Evolutionary conservation across 495 filamentous ascomycete species (phyloP).

Genomic region (Podospora tetraspora): DNA sequence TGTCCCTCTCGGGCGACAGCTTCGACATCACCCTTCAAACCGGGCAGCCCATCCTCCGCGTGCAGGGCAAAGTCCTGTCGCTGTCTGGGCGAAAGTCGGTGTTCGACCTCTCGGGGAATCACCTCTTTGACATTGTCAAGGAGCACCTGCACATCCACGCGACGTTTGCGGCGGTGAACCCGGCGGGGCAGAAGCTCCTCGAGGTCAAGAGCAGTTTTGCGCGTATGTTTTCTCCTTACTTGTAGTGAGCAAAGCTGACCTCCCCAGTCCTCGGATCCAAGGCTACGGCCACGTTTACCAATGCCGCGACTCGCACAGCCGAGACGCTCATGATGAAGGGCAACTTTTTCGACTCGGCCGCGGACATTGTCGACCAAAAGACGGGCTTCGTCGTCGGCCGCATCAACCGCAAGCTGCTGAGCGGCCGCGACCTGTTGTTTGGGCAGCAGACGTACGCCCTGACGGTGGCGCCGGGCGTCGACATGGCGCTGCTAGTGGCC

Average conservation of each 20-base stretch:
- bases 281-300: constrained; percentile 45
- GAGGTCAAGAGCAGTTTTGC: constrained; percentile 48
- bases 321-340: constrained; percentile 35
- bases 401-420: constrained; percentile 52
- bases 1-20: constrained; percentile 47
- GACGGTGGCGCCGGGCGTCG: constrained; percentile 54
- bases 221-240: constrained; percentile 31
- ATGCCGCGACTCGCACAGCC: constrained; percentile 29
- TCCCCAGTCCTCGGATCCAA: constrained; percentile 42
- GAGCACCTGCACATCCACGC: constrained; percentile 46
- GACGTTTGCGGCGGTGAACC: constrained; percentile 42
- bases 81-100: constrained; percentile 43
- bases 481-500: constrained; percentile 54
- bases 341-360: constrained; percentile 46
- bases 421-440: constrained; percentile 46
- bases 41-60: constrained; percentile 46
- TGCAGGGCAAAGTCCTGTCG: constrained; percentile 44
- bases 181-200: constrained; percentile 39
- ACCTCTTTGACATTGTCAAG: constrained; percentile 50
- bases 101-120: constrained; percentile 39
- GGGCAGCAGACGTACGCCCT: constrained; percentile 58
- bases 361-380: constrained; percentile 44
- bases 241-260: not conserved
- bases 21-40: constrained; percentile 47
- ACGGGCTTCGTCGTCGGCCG: constrained; percentile 43